A percentile compares a stretch with the other conserved stretches of the same genome.
Conservation (phyloP, 1,139 yeast genomes). For the Suhomyces ambrosiae region DNA sequence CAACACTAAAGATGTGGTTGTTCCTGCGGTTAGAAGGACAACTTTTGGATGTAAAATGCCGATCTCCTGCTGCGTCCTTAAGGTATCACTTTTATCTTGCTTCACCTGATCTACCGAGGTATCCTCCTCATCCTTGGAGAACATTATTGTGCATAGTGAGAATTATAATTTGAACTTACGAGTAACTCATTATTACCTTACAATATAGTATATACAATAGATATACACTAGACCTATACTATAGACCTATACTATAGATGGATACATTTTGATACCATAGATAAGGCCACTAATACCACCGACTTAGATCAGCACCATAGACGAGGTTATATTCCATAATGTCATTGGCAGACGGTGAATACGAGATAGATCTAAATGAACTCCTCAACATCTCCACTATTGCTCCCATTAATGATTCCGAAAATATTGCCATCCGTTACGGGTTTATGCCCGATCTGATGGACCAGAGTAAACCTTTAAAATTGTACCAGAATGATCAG, state of each 20-base stretch:
- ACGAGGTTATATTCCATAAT: too few species aligned
- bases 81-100: not conserved
- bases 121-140: conserved; percentile 2
- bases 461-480: conserved; percentile 40
- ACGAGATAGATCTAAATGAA: conserved; percentile 43
- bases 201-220: too few species aligned
- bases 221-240: too few species aligned
- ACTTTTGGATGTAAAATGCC: conserved; percentile 45
- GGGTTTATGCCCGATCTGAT: conserved; percentile 48
- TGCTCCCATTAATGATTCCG: conserved; percentile 18
- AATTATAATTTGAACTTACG: conserved; percentile 1
- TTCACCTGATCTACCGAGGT: too few species aligned
- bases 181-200: too few species aligned
- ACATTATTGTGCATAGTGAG: conserved; percentile 3
- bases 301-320: too few species aligned
- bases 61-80: conserved; percentile 14
- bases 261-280: too few species aligned
- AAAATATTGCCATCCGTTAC: conserved; percentile 41
- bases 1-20: conserved; percentile 35
- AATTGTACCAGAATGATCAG: conserved; percentile 38
- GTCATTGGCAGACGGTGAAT: conserved; percentile 48
- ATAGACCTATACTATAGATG: too few species aligned
- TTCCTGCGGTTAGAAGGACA: conserved; percentile 40
- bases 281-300: too few species aligned
- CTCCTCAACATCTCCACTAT: conserved; percentile 21